Evolutionary conservation across 192 early-diverging fungal species (phyloP), one percentile per base, ranked within the genome.

Genomic region (Gaertneriomyces semiglobifer): DNA sequence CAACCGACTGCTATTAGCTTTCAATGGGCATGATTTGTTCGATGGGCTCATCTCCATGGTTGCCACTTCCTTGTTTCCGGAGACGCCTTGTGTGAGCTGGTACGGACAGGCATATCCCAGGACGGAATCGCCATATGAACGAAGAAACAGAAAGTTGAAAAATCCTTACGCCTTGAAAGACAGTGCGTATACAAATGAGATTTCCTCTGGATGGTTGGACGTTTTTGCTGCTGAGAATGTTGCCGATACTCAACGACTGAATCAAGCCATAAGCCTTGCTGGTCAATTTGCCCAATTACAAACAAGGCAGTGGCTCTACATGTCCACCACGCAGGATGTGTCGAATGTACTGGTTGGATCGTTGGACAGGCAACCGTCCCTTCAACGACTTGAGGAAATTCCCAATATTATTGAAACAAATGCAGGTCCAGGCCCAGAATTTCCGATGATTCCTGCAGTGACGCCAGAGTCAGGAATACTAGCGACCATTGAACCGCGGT

Each of bases 11-110:
- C 53, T 62, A 39, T 43, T 66, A 25, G 59, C 66, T 11, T 40
- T 54, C 40, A 52, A 20, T 12, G 61, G 44, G 5, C 38, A 16
- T 7, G 60, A 70, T 50, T 16, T 63, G 50, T 18, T 25, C 40
- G 39, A 43, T 16, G 33, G 50, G 57, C 45, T 39, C 10, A 14
- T 60, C n/a, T 45, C 12, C 11, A 11, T 60, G 6, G 46, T 44
- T 38, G 12, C 41, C 11, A 45, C 11, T 12, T 41, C 44, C 5
- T 14, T 66, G 8, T 63, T 61, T 54, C 56, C 62, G 16, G 55
- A 33, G 44, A 50, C 53, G 7, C 68, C 68, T 16, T 74, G 80
- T 53, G 73, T 77, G 5, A 60, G 64, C 57, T 82, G 80, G 80
- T 77, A 77, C 54, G 77, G 75, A 2, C 63, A 74, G 52, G 59